Percentiles rank a stretch among this genome's conserved stretches.
Conservation (phyloP, 2,329 filamentous ascomycete genomes). For the Alternaria consortialis region DNA sequence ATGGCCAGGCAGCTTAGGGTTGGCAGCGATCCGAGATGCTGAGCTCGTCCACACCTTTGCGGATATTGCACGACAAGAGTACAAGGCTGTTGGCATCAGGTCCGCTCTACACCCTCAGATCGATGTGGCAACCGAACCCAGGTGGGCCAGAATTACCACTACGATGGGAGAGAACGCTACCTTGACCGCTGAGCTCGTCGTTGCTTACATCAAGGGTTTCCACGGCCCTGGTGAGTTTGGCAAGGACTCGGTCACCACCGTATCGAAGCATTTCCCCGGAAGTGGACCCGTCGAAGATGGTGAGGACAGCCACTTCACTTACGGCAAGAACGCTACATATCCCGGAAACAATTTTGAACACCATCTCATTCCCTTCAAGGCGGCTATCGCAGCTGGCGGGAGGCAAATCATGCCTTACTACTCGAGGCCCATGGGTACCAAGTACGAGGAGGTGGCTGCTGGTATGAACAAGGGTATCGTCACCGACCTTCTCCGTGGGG, state of each 20-base stretch:
- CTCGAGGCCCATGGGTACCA: conserved; percentile 58
- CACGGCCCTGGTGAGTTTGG: conserved; percentile 57
- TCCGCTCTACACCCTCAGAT: conserved; percentile 61
- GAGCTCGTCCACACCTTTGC: conserved; percentile 58
- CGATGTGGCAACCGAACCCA: conserved; percentile 61
- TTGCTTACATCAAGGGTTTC: conserved; percentile 60
- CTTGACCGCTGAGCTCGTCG: conserved; percentile 49
- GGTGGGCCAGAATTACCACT: conserved; percentile 59
- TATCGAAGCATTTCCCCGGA: conserved; percentile 65
- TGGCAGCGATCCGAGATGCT: conserved; percentile 59
- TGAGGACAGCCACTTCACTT: conserved; percentile 63
- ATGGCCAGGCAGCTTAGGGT: conserved; percentile 62
- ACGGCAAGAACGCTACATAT: conserved; percentile 62
- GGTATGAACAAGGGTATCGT: conserved; percentile 63
- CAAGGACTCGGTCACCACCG: conserved; percentile 55
- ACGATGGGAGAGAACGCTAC: conserved; percentile 62
- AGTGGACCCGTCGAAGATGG: conserved; percentile 60
- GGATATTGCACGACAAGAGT: conserved; percentile 61
- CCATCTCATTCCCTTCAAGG: conserved; percentile 61
- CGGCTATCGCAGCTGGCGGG: conserved; percentile 60
- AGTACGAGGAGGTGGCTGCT: conserved; percentile 60
- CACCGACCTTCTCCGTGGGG: conserved; percentile 58
- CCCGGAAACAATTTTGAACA: conserved; percentile 62
- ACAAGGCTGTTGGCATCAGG: conserved; percentile 55
- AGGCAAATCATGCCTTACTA: conserved; percentile 65